phyloP scores from a whole-genome alignment of 148 eudicot genomes.

The Rhododendron mucronatum region DNA sequence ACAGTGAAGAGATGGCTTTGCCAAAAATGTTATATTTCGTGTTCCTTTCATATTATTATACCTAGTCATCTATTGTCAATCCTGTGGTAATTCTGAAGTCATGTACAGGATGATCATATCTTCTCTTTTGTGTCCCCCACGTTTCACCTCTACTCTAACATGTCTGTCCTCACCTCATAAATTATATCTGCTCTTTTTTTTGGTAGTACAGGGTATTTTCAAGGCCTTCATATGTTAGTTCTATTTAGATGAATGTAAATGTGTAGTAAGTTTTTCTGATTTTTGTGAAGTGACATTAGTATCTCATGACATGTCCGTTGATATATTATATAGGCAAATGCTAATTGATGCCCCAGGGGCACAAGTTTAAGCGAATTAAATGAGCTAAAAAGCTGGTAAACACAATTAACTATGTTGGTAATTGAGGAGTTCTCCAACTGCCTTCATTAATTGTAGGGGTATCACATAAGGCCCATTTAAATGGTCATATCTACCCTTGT shows the following conservation, averaged over 20 bases:
- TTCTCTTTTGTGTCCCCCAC: background rate
- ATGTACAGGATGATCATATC: background rate
- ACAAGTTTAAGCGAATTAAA: too few relatives aligned
- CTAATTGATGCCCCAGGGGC: too few relatives aligned
- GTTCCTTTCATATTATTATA: background rate
- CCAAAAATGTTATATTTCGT: background rate
- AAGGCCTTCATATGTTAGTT: background rate
- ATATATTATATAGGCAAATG: background rate
- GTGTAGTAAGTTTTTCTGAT: background rate
- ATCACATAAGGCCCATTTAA: too few relatives aligned
- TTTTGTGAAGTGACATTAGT: background rate
- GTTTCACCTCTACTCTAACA: background rate
- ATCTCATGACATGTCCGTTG: background rate
- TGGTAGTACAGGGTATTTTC: background rate
- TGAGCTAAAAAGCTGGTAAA: too few relatives aligned
- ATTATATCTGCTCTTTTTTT: background rate
- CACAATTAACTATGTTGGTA: too few relatives aligned
- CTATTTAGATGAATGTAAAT: background rate
- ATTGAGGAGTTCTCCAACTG: too few relatives aligned
- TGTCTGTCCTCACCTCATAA: background rate
- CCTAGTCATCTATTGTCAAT: background rate
- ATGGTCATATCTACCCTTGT: too few relatives aligned
- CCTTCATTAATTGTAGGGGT: too few relatives aligned
- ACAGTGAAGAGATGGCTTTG: background rate
- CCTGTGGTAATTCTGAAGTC: background rate